Percentiles rank a stretch among this genome's conserved stretches.
phyloP scores from a whole-genome alignment of 78 protist genomes.

The Tieghemostelium lacteum region DNA sequence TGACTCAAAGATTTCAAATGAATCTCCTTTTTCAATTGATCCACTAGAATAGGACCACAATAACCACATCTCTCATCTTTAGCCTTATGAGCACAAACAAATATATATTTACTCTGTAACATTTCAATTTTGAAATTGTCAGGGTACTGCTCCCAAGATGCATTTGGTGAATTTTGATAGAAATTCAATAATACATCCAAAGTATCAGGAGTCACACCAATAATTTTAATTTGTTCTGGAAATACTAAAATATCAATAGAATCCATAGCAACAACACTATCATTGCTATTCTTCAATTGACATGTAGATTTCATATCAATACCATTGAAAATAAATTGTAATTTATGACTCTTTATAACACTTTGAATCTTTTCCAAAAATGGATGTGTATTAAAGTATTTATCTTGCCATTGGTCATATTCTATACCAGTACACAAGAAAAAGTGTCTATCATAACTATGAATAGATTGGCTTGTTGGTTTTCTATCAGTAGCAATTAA shows the following conservation, averaged over 20 bases:
- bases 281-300: no score
- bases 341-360: conserved; percentile 16
- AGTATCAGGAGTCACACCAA: background rate
- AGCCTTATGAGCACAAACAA: conserved; percentile 69
- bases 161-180: conserved; percentile 2
- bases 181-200: background rate
- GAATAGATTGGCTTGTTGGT: conserved; percentile 43
- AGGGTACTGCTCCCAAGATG: conserved; percentile 8
- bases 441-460: conserved; percentile 44
- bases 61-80: conserved; percentile 81
- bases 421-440: conserved; percentile 60
- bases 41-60: conserved; percentile 79
- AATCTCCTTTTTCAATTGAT: conserved; percentile 67
- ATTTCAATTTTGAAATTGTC: background rate
- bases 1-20: background rate
- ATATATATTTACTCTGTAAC: conserved; percentile 36
- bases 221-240: conserved; percentile 53
- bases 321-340: conserved; percentile 21
- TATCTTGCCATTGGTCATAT: conserved; percentile 38
- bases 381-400: background rate
- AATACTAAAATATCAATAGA: conserved; percentile 25
- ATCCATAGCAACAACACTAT: background rate
- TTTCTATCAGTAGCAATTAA: conserved; percentile 9
- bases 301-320: conserved; percentile 6
- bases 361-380: background rate